These are phyloP conservation scores for Puccinia hordei DNA, from an alignment of 1,284 basidiomycete genomes.

Conservation along the genomic window DNA sequence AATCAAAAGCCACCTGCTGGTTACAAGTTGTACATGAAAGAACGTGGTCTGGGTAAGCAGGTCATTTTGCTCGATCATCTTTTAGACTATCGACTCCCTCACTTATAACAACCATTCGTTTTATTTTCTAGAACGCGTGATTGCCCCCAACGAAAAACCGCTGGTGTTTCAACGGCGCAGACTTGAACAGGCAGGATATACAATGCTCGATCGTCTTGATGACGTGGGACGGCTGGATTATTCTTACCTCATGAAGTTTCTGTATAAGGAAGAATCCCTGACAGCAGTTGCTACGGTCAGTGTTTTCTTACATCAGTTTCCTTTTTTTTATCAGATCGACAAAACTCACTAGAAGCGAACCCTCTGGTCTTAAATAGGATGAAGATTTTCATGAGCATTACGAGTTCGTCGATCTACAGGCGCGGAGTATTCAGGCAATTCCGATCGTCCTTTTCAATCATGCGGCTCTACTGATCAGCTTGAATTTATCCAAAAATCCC, in stretches of 20 bases:
- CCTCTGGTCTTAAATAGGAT: slow-evolving; percentile 63
- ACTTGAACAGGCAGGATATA: slow-evolving; percentile 88
- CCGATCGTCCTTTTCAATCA: slow-evolving; percentile 85
- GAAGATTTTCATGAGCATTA: slow-evolving; percentile 74
- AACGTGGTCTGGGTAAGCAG: slow-evolving; percentile 75
- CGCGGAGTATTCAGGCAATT: slow-evolving; percentile 80
- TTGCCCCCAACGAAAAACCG: slow-evolving; percentile 79
- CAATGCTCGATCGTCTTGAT: slow-evolving; percentile 76
- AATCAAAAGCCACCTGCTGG: slow-evolving; percentile 62
- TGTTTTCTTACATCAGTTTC: slow-evolving; percentile 54
- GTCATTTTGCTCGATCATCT: not conserved
- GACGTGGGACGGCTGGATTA: slow-evolving; percentile 79
- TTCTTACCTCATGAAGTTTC: slow-evolving; percentile 82
- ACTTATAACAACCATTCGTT: slow-evolving; percentile 42
- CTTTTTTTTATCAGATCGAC: not conserved
- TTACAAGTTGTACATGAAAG: slow-evolving; percentile 78
- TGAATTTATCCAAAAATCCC: slow-evolving; percentile 91
- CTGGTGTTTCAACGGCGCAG: slow-evolving; percentile 80
- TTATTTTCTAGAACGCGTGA: slow-evolving; percentile 69
- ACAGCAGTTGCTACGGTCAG: slow-evolving; percentile 48
- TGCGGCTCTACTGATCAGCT: slow-evolving; percentile 79
- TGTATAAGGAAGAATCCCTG: slow-evolving; percentile 61
- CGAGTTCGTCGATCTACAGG: slow-evolving; percentile 81
- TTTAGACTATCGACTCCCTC: not conserved
- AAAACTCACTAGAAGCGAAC: not conserved